Base-by-base conservation (phyloP, 2,329 filamentous ascomycete genomes). In the Aspergillus novofumigatus region DNA sequence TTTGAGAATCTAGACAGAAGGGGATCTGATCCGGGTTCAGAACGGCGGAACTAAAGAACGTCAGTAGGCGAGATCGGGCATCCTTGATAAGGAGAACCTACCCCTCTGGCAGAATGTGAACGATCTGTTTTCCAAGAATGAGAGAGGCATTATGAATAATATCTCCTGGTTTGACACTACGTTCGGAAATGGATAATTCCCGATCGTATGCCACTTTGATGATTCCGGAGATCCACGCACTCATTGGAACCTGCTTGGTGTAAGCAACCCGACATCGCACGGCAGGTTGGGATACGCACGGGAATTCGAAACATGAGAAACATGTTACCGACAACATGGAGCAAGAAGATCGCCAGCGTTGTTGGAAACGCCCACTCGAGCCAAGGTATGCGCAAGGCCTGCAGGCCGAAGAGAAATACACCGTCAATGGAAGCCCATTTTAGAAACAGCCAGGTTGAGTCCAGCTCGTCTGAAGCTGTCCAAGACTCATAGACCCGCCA, bases 51-150 rank as follows among this genome's bases (percentile, higher is more conserved):
- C 86, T 89, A 67, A 35, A 56, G 20, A 53, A 56, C 28, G 66
- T 78, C 55, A 77, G 70, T 55, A 44, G 49, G 21, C 35, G 26
- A 38, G 14, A 26, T 11, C 8, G 54, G 28, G 29, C 28, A 41
- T 32, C 29, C 11, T 9, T 3, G n/a, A 55, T 50, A 48, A 45
- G 23, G 23, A 32, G 70, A 38, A 17, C 81, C 64, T 73, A 88
- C 79, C 95, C 95, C 80, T 99, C 94, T 1, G 94, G 94, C 55
- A 99, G 80, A 69, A 99, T 96, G 71, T 99, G 94, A 75, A 99
- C 93, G 66, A 97, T 96, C 77, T 97, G 92, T 73, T 92, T 94
- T 69, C 94, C 94, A 77, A 96, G 83, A 62, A 99, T 97, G 68
- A 97, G 83, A 23, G 92, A 96, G 32, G 91, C 85, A 72, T 97